Base-by-base conservation (phyloP, 495 filamentous ascomycete species). In the Neurospora tetrasperma region DNA sequence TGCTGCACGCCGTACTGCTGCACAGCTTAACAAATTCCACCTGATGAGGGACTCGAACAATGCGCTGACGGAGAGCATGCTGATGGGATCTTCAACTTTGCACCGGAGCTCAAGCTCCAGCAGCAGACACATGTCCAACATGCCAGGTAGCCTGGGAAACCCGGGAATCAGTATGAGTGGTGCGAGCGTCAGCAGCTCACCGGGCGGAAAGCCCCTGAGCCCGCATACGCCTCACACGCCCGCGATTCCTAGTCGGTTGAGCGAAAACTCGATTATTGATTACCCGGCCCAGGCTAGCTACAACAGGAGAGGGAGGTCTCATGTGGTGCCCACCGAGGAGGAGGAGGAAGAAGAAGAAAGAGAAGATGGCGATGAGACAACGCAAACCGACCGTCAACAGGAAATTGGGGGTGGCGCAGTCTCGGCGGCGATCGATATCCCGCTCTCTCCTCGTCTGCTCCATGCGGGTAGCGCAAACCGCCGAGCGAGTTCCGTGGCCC, bases 171-270 rank as follows among this genome's bases (percentile, higher is more conserved):
- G 92, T n/a, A 86, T 92, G 62, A 66, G 54, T 66, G 54, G 54
- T 66, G 54, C 54, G 54, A 96, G 94, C 12, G 90, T 90, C 1
- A 92, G 93, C 5, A 94, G 94, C 3, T 96, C 94, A 4, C 94
- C 93, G 8, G 94, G 94, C 71, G 54, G 54, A 35, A 98, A 97
- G 75, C 93, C 95, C 2, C 86, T 97, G 68, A 97, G 93, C 3
- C 94, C 94, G 12, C 94, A 97, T 80, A 97, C 94, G 0, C 95
- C 95, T 10, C 95, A 97, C 76, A 97, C 93, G 6, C 94, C 95
- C 5, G 93, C 94, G 20, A 92, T 97, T 66, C 94, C 94, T 42
- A 97, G 94, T 23, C 89, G 95, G n/a, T 82, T 98, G 62, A 96
- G 93, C 79, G 94, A 94, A 75, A 91, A 93, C 76, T 94, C 91